Base-by-base conservation (phyloP, 768 basidiomycete genomes). In the Lanmaoa rubissima region DNA sequence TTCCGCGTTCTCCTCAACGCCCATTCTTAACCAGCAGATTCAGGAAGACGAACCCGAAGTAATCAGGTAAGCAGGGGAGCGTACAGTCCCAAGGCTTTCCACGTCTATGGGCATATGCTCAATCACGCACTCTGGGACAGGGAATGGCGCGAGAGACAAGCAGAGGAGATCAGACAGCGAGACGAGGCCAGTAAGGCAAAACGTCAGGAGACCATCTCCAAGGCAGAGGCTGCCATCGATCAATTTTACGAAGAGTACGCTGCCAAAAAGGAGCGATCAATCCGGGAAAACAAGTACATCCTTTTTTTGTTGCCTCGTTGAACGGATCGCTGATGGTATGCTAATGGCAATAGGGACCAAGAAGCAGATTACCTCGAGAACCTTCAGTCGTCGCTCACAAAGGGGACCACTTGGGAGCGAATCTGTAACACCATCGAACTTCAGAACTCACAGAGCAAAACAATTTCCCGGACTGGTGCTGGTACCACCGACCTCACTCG, bases 371-470 rank as follows among this genome's bases (percentile, higher is more conserved):
- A 88, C 76, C 66, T 95, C 40, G 79, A 83, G 16, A 74, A 76
- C n/a, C 77, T 94, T 53, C 83, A 83, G 21, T 87, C 86, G 47
- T 83, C 86, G 11, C 84, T 98, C 49, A 87, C 92, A 0, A 79
- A 82, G 52, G 97, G 96, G 26, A 97, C 96, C 21, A 96, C 94
- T 9, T 99, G 96, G 96, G 86, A 94, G 64, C 88, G 97, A 38
- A 96, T 99, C 67, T 89, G 87, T 69, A 85, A 86, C 28, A 74
- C 86, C 49, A 74, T 97, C 59, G 92, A 95, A 63, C 80, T 99
- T 38, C 85, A 96, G 72, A 98, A 98, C 71, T 97, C 94, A 53
- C 94, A 98, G 74, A 94, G 92, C 79, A 99, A 98, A 79, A 98
- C 94, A 5, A 79, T 93, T 64, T 87, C 94, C 17, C 84, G 94